Percentiles rank a stretch among this genome's conserved stretches.
Conservation (phyloP, 2,329 filamentous ascomycete genomes). For the Botrytis cinerea region DNA sequence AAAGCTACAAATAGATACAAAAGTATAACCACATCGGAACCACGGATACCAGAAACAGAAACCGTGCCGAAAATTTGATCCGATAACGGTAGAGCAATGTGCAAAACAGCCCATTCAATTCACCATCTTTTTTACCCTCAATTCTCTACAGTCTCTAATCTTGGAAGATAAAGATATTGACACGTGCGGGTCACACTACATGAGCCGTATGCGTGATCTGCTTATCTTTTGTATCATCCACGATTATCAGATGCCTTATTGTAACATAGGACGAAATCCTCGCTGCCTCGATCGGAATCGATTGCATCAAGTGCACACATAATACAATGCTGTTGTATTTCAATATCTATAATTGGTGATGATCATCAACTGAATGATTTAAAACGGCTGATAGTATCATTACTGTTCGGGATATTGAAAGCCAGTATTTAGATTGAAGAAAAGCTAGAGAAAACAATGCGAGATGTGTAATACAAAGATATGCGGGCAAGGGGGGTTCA, state of each 20-base stretch:
- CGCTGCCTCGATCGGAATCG: conserved; percentile 7
- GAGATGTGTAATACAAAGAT: neutral
- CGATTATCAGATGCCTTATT: conserved; percentile 22
- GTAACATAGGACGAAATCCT: conserved; percentile 13
- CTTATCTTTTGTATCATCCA: neutral
- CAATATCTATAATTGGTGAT: conserved; percentile 5
- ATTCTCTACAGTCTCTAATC: neutral
- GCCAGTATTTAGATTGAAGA: neutral
- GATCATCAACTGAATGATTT: neutral
- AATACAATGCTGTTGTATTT: conserved; percentile 2
- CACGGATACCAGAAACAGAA: neutral
- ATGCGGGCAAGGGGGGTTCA: conserved; percentile 8
- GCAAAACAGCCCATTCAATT: neutral
- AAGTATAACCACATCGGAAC: neutral
- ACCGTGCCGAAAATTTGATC: neutral
- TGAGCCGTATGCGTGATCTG: conserved; percentile 7
- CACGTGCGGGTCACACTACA: conserved; percentile 22
- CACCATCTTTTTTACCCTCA: neutral
- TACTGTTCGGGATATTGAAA: neutral
- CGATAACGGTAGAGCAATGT: neutral
- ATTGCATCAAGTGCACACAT: neutral
- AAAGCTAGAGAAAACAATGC: conserved; percentile 11
- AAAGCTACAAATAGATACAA: neutral
- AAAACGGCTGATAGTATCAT: neutral
- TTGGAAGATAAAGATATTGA: conserved; percentile 18